Conservation (phyloP, 2,329 filamentous ascomycete species). For the Nothophaeocryptopus gaeumannii region DNA sequence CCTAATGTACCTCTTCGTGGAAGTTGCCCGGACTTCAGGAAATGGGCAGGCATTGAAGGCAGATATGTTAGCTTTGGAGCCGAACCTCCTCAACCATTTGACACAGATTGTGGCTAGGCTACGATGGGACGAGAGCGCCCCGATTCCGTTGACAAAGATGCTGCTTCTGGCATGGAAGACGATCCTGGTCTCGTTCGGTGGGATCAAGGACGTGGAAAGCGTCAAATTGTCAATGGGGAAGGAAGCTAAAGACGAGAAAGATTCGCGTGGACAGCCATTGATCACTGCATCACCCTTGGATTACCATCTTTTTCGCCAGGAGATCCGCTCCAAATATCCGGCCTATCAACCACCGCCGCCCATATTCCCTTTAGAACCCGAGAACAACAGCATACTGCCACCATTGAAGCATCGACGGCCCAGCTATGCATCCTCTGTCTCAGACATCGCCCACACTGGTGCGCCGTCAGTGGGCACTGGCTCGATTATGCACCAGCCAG, state of each 20-base stretch:
- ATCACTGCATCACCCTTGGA: constrained; percentile 93
- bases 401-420: constrained; percentile 72
- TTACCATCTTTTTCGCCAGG: constrained; percentile 93
- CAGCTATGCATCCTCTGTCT: constrained; percentile 22
- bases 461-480: constrained; percentile 47
- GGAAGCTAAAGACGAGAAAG: constrained; percentile 51
- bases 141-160: constrained; percentile 53
- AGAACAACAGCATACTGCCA: constrained; percentile 86
- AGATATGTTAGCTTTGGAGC: constrained; percentile 42
- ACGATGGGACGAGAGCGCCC: constrained; percentile 58
- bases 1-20: constrained; percentile 49
- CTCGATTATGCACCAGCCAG: constrained; percentile 90
- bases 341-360: constrained; percentile 88
- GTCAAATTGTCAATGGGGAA: constrained; percentile 72
- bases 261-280: constrained; percentile 64
- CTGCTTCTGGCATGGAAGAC: constrained; percentile 88
- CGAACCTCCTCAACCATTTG: constrained; percentile 69
- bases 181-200: constrained; percentile 80
- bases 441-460: constrained; percentile 43
- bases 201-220: constrained; percentile 66
- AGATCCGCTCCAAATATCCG: constrained; percentile 96
- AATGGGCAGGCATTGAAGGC: constrained; percentile 29
- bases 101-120: constrained; percentile 56
- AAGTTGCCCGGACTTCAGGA: constrained; percentile 39
- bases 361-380: constrained; percentile 78